Percentiles rank a stretch among this genome's conserved stretches.
Conservation (phyloP, 352 stramenopile species). For the Phytopythium oedochilum region DNA sequence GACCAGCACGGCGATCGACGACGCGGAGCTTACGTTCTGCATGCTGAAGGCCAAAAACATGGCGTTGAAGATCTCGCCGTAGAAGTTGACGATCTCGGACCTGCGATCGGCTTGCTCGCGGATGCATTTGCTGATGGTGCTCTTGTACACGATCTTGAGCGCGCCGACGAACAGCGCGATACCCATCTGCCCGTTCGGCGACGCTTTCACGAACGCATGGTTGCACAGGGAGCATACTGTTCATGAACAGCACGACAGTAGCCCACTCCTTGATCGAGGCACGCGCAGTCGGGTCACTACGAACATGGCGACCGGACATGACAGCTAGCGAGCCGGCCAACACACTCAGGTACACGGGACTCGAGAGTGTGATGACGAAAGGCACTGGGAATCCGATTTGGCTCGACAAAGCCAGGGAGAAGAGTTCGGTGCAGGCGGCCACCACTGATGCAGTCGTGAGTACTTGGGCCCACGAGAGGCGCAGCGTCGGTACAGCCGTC, state of each 20-base stretch:
- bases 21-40: slow-evolving; percentile 20
- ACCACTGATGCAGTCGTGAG: not conserved
- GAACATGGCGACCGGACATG: not conserved
- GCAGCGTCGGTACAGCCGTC: not conserved
- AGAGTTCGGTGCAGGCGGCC: not conserved
- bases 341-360: not conserved
- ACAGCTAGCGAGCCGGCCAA: not conserved
- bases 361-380: not conserved
- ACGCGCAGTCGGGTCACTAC: not conserved
- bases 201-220: not conserved
- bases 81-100: slow-evolving; percentile 15
- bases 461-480: not conserved
- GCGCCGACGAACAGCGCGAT: not conserved
- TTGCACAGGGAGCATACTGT: not conserved
- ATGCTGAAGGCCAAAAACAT: slow-evolving; percentile 20
- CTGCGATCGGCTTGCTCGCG: slow-evolving; percentile 8
- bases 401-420: not conserved
- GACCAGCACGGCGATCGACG: slow-evolving; percentile 18
- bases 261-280: not conserved
- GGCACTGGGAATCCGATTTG: not conserved
- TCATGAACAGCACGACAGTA: not conserved
- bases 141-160: not conserved
- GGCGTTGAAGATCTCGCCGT: slow-evolving; percentile 15
- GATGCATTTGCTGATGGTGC: not conserved
- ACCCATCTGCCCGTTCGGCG: not conserved